Conservation (phyloP, 139 green algal genomes). For the Limnomonas spitsbergensis region DNA sequence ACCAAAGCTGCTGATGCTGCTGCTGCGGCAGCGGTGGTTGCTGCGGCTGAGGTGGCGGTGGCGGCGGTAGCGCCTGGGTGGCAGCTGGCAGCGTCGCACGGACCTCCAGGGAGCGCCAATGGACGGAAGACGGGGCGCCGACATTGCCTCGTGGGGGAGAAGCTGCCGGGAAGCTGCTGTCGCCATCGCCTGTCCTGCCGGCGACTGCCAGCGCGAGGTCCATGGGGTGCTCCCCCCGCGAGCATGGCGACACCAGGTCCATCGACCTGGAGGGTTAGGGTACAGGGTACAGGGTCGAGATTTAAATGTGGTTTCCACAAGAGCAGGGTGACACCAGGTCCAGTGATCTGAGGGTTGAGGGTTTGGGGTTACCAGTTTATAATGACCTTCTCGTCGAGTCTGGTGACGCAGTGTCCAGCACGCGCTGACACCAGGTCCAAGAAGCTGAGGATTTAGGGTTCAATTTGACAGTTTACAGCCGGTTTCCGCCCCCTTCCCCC, state of each 20-base stretch:
- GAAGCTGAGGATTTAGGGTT: too few relatives aligned
- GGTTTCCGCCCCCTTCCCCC: too few relatives aligned
- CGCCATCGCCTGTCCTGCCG: too few relatives aligned
- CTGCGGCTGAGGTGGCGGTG: too few relatives aligned
- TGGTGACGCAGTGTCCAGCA: too few relatives aligned
- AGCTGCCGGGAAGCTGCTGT: not conserved
- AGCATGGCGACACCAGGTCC: not conserved
- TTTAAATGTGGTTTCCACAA: not conserved
- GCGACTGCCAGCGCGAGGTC: not conserved
- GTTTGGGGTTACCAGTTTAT: too few relatives aligned
- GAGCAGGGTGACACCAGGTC: not conserved
- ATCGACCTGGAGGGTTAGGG: not conserved
- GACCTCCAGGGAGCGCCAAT: not conserved
- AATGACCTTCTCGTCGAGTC: too few relatives aligned
- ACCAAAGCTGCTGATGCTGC: not conserved
- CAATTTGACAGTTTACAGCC: too few relatives aligned
- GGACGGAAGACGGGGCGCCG: not conserved
- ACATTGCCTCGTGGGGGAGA: not conserved
- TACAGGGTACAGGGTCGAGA: not conserved
- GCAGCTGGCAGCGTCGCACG: not conserved
- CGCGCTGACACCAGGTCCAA: too few relatives aligned
- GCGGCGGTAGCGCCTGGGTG: too few relatives aligned
- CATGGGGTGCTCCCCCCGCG: not conserved
- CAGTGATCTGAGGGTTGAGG: too few relatives aligned
- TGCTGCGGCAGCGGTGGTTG: not conserved